A percentile compares a stretch with the other conserved stretches of the same genome.
Evolutionary conservation across 805 yeast genomes (phyloP).

Genomic region (Maudiozyma pseudohumilis): DNA sequence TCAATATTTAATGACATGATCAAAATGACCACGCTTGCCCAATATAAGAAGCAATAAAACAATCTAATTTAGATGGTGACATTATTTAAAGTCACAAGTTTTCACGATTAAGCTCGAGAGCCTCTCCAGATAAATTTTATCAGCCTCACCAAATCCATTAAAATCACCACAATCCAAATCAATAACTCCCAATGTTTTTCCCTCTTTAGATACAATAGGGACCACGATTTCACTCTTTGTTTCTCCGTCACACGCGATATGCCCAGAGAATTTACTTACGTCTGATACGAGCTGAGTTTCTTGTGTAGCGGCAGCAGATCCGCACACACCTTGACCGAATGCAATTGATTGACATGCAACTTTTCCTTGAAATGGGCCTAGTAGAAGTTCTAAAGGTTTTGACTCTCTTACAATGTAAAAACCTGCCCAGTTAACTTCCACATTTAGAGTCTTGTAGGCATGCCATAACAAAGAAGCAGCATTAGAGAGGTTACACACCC

Average conservation of each 20-base stretch:
- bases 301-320: conserved; percentile 55
- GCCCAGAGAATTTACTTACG: conserved; percentile 77
- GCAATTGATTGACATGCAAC: conserved; percentile 85
- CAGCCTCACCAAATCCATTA: conserved; percentile 60
- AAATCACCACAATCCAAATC: conserved; percentile 71
- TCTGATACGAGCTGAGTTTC: conserved; percentile 67
- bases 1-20: no score
- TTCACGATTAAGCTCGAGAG: conserved; percentile 44
- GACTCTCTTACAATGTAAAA: conserved; percentile 48
- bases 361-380: conserved; percentile 95
- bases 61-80: neutral
- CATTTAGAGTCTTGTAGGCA: conserved; percentile 55
- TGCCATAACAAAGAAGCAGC: conserved; percentile 84
- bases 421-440: conserved; percentile 84
- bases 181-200: conserved; percentile 57
- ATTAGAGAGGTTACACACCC: conserved; percentile 87
- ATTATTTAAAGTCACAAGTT: conserved; percentile 40
- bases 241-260: conserved; percentile 95
- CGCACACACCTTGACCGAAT: conserved; percentile 86
- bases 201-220: conserved; percentile 47
- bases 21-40: no score
- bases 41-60: neutral
- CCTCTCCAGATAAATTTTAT: conserved; percentile 47
- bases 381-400: conserved; percentile 37
- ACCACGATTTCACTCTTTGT: conserved; percentile 90